Evolutionary conservation across 176 grass and related monocot genomes (phyloP).

Genomic region (Dactylis glomerata): DNA sequence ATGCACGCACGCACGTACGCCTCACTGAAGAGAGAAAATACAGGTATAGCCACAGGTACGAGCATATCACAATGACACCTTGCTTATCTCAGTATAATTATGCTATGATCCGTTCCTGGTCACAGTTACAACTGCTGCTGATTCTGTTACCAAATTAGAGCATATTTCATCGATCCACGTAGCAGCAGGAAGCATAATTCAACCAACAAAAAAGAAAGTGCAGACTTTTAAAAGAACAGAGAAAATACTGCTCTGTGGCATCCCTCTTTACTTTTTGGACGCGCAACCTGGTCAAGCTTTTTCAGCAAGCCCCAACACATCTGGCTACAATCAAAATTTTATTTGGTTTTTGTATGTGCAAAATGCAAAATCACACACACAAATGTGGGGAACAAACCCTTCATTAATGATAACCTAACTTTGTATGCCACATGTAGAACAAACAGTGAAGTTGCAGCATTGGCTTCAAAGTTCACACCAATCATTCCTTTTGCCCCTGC

Average conservation of each 20-base stretch:
- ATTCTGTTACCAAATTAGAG: slow-evolving; percentile 31
- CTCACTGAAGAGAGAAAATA: not conserved
- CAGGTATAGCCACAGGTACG: slow-evolving; percentile 2
- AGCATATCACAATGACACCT: slow-evolving; percentile 14
- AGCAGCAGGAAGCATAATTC: slow-evolving; percentile 17
- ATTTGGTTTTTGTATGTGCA: not conserved
- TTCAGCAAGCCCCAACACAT: not conserved
- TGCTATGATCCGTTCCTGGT: not conserved
- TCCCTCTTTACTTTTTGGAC: not conserved
- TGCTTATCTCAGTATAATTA: slow-evolving; percentile 27
- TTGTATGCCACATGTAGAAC: slow-evolving; percentile 20
- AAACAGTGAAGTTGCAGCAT: slow-evolving; percentile 30
- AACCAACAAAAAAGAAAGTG: not conserved
- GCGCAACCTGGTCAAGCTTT: slow-evolving; percentile 7
- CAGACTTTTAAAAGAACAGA: slow-evolving; percentile 19
- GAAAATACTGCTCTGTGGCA: slow-evolving; percentile 1
- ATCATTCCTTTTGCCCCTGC: slow-evolving; percentile 37
- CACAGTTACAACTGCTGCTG: not conserved
- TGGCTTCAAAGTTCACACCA: slow-evolving; percentile 40
- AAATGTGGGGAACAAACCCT: not conserved
- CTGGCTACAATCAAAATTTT: not conserved
- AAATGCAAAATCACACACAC: slow-evolving; percentile 10
- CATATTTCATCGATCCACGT: slow-evolving; percentile 22
- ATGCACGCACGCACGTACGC: slow-evolving; percentile 10
- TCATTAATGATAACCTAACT: slow-evolving; percentile 22